Percentiles rank a stretch among this genome's conserved stretches.
These are phyloP conservation scores for Oryza officinalis DNA, from an alignment of 176 grass and related monocot species.

Conservation along the genomic window DNA sequence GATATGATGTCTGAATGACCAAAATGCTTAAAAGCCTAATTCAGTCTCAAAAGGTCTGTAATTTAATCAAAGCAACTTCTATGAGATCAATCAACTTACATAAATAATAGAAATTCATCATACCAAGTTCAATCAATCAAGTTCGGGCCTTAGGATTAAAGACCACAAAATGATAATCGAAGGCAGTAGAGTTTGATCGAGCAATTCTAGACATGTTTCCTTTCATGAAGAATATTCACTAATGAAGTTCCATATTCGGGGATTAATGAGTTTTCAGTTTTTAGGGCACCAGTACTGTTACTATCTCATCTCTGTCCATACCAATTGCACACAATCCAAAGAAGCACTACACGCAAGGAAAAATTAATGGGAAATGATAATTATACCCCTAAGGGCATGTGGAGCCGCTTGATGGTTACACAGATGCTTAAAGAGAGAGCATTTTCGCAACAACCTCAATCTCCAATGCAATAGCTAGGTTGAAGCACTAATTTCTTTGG, in stretches of 20 bases:
- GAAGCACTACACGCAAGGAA: too few species aligned
- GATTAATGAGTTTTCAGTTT: not conserved
- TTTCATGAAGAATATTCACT: not conserved
- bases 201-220: not conserved
- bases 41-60: not conserved
- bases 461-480: too few species aligned
- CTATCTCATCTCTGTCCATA: too few species aligned
- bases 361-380: too few species aligned
- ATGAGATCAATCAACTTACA: conserved; percentile 17
- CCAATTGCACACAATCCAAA: too few species aligned
- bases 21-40: not conserved
- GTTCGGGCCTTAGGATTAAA: too few species aligned
- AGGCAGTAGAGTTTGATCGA: not conserved
- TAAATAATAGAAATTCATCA: not conserved
- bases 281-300: not conserved
- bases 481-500: too few species aligned
- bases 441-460: too few species aligned
- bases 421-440: too few species aligned
- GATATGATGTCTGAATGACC: not conserved
- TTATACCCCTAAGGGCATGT: too few species aligned
- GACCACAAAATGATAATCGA: too few species aligned
- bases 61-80: not conserved
- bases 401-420: too few species aligned
- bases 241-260: not conserved
- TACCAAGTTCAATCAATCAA: conserved; percentile 2